phyloP scores from a whole-genome alignment of 2,329 filamentous ascomycete genomes.

The Hypoxylon sp. region DNA sequence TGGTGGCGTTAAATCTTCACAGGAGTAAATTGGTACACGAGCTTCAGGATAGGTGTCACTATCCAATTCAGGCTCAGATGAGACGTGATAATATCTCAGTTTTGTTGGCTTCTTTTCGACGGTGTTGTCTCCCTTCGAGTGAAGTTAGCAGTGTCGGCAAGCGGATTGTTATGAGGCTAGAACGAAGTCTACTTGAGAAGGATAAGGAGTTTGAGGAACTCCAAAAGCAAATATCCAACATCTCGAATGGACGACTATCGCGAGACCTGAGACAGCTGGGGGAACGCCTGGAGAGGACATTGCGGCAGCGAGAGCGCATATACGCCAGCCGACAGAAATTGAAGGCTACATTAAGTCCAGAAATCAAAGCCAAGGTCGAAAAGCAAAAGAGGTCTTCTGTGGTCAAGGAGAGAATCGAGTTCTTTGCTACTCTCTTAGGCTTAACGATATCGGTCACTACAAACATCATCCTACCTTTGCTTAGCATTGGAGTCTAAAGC shows the following conservation, averaged over 20 bases:
- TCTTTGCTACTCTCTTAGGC: constrained; percentile 1
- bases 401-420: constrained; percentile 1
- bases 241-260: neutral
- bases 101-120: neutral
- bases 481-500: neutral
- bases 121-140: neutral
- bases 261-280: neutral
- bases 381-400: neutral
- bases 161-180: neutral
- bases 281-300: neutral
- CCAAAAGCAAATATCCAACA: neutral
- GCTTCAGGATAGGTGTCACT: neutral
- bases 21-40: neutral
- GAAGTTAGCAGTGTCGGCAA: constrained; percentile 1
- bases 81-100: neutral
- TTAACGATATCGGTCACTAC: neutral
- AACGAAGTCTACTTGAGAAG: neutral
- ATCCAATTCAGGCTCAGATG: neutral
- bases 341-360: neutral
- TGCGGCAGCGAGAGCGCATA: neutral
- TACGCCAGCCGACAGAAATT: neutral
- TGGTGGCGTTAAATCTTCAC: neutral
- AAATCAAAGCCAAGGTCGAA: neutral
- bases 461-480: neutral
- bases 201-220: constrained; percentile 4